These are phyloP conservation scores for Fragaria iinumae DNA, from an alignment of 306 rosid species.

Conservation along the genomic window DNA sequence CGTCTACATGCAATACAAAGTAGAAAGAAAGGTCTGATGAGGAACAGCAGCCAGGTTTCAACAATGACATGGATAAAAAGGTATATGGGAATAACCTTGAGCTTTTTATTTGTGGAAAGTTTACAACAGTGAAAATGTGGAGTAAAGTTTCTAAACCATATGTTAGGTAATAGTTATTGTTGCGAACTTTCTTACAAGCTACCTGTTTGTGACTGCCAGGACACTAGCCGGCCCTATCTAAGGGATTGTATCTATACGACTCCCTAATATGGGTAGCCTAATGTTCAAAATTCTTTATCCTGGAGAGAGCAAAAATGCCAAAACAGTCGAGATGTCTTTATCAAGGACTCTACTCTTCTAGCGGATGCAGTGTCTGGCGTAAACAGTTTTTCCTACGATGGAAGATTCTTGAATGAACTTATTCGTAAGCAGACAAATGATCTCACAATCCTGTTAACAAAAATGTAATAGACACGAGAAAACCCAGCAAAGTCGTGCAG, in stretches of 20 bases:
- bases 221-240: not conserved
- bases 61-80: slow-evolving; percentile 51
- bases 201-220: slow-evolving; percentile 9
- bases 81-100: slow-evolving; percentile 40
- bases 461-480: slow-evolving; percentile 33
- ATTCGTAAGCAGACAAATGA: slow-evolving; percentile 32
- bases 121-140: slow-evolving; percentile 11
- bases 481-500: slow-evolving; percentile 29
- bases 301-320: slow-evolving; percentile 66
- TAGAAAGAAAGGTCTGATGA: slow-evolving; percentile 59
- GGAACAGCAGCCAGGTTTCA: slow-evolving; percentile 40
- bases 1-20: slow-evolving; percentile 73
- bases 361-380: slow-evolving; percentile 69
- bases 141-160: not conserved
- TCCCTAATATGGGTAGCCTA: slow-evolving; percentile 68
- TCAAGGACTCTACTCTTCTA: slow-evolving; percentile 50
- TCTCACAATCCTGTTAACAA: slow-evolving; percentile 33
- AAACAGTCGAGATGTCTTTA: slow-evolving; percentile 38
- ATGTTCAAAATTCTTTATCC: slow-evolving; percentile 60
- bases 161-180: not conserved
- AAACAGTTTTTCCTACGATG: slow-evolving; percentile 69
- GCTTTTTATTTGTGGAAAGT: not conserved
- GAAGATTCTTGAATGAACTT: slow-evolving; percentile 59
- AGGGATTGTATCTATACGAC: slow-evolving; percentile 52
- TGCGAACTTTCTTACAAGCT: not conserved